Conservation (phyloP, 1,284 basidiomycete species). For the Sanghuangporus weigelae region DNA sequence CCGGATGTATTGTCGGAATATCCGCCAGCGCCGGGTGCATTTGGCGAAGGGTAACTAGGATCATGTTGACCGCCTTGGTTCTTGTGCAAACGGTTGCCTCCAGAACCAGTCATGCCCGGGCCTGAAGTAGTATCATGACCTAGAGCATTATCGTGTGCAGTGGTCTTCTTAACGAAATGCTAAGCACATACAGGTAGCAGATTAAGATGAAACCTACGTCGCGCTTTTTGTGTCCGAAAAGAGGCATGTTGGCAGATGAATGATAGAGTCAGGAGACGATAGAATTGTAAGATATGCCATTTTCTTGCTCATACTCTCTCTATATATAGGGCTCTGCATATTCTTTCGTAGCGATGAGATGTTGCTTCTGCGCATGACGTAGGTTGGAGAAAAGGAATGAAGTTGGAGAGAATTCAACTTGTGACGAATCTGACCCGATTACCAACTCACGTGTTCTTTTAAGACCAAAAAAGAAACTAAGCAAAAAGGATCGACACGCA, state of each 20-base stretch:
- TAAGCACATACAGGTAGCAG: not conserved
- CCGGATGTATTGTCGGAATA: not conserved
- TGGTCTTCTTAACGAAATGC: not conserved
- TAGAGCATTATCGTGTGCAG: not conserved
- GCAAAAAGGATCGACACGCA: too few species aligned
- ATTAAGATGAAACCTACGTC: not conserved
- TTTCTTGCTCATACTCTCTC: not conserved
- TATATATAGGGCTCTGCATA: not conserved
- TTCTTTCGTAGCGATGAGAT: not conserved
- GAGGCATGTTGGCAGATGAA: conserved; percentile 6
- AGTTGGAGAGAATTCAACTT: too few species aligned
- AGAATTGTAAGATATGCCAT: not conserved
- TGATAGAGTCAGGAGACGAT: not conserved
- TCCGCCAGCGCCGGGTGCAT: conserved; percentile 5
- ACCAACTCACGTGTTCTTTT: too few species aligned
- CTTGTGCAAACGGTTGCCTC: not conserved
- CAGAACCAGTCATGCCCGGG: not conserved
- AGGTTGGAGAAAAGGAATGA: too few species aligned
- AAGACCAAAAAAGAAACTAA: too few species aligned
- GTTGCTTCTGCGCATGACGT: not conserved
- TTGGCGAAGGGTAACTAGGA: conserved; percentile 1
- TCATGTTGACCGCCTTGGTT: not conserved
- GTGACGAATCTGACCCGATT: too few species aligned
- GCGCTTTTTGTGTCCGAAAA: conserved; percentile 10
- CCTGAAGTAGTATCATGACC: not conserved